Base-by-base conservation (phyloP, 2,329 filamentous ascomycete species). In the Aureobasidium sp. region DNA sequence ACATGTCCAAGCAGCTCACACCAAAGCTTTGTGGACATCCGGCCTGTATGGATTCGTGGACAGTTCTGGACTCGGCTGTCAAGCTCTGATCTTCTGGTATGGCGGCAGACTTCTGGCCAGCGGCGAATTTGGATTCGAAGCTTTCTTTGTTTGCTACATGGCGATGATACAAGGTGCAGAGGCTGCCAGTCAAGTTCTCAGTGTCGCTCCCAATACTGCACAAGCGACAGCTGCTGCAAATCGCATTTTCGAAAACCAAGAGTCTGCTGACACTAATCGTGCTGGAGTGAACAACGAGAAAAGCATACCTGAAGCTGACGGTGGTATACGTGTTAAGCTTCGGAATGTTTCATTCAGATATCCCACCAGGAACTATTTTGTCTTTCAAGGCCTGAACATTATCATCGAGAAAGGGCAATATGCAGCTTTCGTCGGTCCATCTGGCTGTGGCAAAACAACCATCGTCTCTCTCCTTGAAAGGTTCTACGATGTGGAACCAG, bases 21-120 rank as follows among this genome's bases (percentile, higher is more conserved):
- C 75, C 44, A 86, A 85, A 68, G 81, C 85, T 1, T 77, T 79
- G 49, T 82, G 80, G 73, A 80, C 80, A 11, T 85, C 81, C 14
- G 65, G 87, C 7, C 70, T 88, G 7, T 86, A 87, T 67, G 84
- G 83, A 0, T 80, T 86, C 50, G 83, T 84, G 1, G 85, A 89
- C 64, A 86, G 83, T 67, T 75, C 83, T 44, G 79, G 79, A 53
- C 72, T 88, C 61, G 78, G 65, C 78, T 83, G 71, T 27, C 64
- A 71, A 59, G 70, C 66, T 16, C 65, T 73, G 21, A 70, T 69
- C 2, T 74, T 74, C 66, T 74, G 73, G 73, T 70, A 71, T 54
- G 73, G 73, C 2, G 69, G 68, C 2, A 66, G 66, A 30, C 66
- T 75, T 8, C 65, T 74, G 29, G 66, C 68, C 3, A 69, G 63